phyloP scores from a whole-genome alignment of 129 eudicot genomes.

The Erigeron canadensis region DNA sequence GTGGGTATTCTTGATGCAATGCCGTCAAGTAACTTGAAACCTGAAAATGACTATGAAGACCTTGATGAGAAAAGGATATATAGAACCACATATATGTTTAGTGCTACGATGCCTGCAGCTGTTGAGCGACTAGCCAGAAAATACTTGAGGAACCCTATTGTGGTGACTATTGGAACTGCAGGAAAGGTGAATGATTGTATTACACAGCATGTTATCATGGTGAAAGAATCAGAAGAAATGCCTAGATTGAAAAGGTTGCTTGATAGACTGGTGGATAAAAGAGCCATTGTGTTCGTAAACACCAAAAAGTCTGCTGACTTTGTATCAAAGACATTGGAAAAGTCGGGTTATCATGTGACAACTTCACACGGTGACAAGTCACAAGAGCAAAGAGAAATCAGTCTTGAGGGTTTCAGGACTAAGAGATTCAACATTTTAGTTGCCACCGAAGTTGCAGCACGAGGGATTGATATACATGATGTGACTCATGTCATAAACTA shows the following conservation, averaged over 20 bases:
- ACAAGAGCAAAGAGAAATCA: constrained; percentile 61
- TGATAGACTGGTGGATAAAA: constrained; percentile 50
- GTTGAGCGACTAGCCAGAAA: constrained; percentile 60
- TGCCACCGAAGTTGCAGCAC: constrained; percentile 60
- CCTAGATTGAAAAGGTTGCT: constrained; percentile 39
- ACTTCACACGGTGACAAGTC: constrained; percentile 65
- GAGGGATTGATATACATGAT: constrained; percentile 64
- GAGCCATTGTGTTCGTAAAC: constrained; percentile 57
- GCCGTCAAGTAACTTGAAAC: constrained; percentile 63
- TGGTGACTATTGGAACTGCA: constrained; percentile 56
- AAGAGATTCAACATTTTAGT: constrained; percentile 55
- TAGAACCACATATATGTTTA: constrained; percentile 59
- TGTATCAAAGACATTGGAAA: constrained; percentile 47
- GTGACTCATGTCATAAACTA: constrained; percentile 61
- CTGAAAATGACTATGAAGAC: constrained; percentile 63
- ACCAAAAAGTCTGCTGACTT: constrained; percentile 47
- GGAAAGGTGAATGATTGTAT: constrained; percentile 60
- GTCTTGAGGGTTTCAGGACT: constrained; percentile 59
- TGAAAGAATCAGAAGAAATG: constrained; percentile 51
- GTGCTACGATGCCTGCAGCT: constrained; percentile 64
- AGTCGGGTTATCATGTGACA: constrained; percentile 49
- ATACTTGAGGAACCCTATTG: constrained; percentile 56
- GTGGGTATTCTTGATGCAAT: constrained; percentile 62
- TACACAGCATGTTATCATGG: constrained; percentile 57
- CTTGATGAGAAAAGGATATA: constrained; percentile 63